Evolutionary conservation across 1,284 basidiomycete genomes (phyloP).

Genomic region (Melampsora larici-populina): DNA sequence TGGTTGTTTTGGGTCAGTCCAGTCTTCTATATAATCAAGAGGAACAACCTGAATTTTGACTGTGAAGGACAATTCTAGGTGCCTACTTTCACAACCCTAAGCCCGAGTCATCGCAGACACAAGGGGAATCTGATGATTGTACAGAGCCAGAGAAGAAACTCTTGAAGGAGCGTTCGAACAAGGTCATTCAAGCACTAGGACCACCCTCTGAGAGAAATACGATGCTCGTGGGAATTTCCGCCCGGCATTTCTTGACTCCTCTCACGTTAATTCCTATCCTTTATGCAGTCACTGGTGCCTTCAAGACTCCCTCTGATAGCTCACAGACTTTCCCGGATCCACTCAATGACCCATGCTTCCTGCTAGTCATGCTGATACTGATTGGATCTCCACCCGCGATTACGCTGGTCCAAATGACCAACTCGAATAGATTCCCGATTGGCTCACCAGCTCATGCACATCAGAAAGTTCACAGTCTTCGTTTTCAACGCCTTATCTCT

Average conservation of each 20-base stretch:
- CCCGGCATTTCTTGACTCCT: conserved; percentile 30
- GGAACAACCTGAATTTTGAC: background rate
- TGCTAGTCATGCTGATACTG: background rate
- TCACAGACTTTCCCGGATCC: background rate
- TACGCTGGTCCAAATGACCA: conserved; percentile 49
- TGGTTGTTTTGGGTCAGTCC: conserved; percentile 54
- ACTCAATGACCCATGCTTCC: conserved; percentile 11
- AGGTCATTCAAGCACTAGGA: conserved; percentile 2
- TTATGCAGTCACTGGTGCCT: background rate
- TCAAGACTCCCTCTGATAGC: background rate
- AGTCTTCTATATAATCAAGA: background rate
- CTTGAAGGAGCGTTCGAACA: conserved; percentile 45
- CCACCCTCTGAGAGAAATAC: conserved; percentile 31
- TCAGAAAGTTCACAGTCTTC: background rate
- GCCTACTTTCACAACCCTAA: conserved; percentile 16
- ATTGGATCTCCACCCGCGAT: conserved; percentile 47
- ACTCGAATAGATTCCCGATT: conserved; percentile 43
- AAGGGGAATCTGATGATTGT: background rate
- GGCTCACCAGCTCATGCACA: conserved; percentile 20
- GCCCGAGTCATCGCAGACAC: background rate
- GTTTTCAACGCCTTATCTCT: too few relatives aligned
- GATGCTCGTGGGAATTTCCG: conserved; percentile 32
- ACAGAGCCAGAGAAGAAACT: too few relatives aligned
- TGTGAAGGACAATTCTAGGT: background rate
- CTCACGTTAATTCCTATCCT: conserved; percentile 22